These are phyloP conservation scores for Rhynchosporium secalis DNA, from an alignment of 2,329 filamentous ascomycete genomes.

Conservation along the genomic window DNA sequence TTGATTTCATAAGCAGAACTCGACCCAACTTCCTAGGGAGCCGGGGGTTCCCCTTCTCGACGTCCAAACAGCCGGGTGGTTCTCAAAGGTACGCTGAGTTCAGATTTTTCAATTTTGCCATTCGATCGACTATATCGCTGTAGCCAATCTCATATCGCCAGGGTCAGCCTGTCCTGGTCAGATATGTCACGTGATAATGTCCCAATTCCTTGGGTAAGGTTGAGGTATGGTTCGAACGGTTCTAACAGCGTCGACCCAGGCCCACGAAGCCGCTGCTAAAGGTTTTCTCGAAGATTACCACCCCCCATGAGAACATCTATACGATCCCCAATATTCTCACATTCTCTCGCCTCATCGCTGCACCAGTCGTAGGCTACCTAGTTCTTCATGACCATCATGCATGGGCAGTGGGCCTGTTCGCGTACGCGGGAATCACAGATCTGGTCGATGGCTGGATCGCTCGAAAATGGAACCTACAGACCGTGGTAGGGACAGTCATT, in stretches of 20 bases:
- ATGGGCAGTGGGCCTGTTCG: conserved; percentile 81
- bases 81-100: conserved; percentile 13
- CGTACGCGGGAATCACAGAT: conserved; percentile 89
- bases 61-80: conserved; percentile 12
- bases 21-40: not conserved
- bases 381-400: conserved; percentile 80
- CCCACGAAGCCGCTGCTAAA: conserved; percentile 31
- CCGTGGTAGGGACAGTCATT: conserved; percentile 91
- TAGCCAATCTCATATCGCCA: too few species aligned
- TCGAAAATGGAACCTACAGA: conserved; percentile 81
- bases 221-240: not conserved
- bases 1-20: conserved; percentile 18
- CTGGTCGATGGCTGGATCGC: conserved; percentile 94
- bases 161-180: too few species aligned
- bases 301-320: conserved; percentile 85
- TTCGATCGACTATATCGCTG: too few species aligned
- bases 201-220: too few species aligned
- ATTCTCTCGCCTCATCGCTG: conserved; percentile 77
- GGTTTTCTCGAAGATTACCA: conserved; percentile 37
- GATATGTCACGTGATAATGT: too few species aligned
- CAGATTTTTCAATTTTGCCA: not conserved
- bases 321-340: conserved; percentile 95
- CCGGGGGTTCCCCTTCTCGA: conserved; percentile 19
- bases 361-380: conserved; percentile 84
- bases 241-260: conserved; percentile 13